These are phyloP conservation scores for Boletus sensibilis DNA, from an alignment of 768 basidiomycete species.

Conservation along the genomic window DNA sequence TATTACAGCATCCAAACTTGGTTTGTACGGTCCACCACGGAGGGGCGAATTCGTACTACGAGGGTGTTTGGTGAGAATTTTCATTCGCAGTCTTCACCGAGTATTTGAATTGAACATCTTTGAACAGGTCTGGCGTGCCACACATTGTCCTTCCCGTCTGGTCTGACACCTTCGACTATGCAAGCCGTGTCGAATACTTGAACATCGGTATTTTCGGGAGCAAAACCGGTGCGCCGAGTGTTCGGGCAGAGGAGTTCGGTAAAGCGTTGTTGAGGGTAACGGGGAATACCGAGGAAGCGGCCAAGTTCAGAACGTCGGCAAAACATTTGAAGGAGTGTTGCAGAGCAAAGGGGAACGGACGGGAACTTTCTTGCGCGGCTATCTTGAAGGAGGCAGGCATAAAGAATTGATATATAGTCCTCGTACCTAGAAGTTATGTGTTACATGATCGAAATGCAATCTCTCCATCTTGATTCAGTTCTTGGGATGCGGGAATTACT, in stretches of 20 bases:
- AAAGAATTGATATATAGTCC: background rate
- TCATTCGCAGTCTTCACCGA: background rate
- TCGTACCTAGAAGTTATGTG: background rate
- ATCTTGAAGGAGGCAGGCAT: slow-evolving; percentile 1
- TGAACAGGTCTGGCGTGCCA: slow-evolving; percentile 9
- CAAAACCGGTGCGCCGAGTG: background rate
- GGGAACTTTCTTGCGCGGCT: background rate
- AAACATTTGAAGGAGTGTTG: background rate
- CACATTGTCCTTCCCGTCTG: slow-evolving; percentile 15
- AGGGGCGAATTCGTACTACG: background rate
- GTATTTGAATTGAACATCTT: background rate
- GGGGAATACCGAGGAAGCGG: slow-evolving; percentile 4
- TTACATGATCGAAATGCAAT: background rate
- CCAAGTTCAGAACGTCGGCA: background rate
- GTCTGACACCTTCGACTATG: slow-evolving; percentile 11
- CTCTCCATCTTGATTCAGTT: slow-evolving; percentile 18
- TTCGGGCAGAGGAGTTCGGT: background rate
- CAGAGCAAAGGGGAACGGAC: slow-evolving; percentile 7
- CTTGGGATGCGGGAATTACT: slow-evolving; percentile 15
- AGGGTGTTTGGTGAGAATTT: background rate
- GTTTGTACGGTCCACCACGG: background rate
- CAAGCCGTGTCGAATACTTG: background rate
- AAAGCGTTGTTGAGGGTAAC: background rate
- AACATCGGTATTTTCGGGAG: slow-evolving; percentile 8
- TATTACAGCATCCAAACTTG: slow-evolving; percentile 2